Base-by-base conservation (phyloP, 2,329 filamentous ascomycete species). In the Botrytis pseudocinerea region DNA sequence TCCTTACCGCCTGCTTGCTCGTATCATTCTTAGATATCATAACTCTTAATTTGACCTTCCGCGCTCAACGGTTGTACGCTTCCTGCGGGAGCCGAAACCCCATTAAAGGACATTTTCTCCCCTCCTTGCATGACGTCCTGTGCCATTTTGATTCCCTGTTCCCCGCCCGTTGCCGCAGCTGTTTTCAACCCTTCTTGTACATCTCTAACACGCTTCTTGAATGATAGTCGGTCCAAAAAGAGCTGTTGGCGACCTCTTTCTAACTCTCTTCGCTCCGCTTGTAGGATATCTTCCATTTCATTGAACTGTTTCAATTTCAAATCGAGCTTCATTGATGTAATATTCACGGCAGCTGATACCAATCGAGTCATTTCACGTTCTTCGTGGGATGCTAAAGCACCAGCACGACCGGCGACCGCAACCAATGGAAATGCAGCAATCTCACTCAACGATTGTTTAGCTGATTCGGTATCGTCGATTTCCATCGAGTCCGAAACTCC, bases 281-380 rank as follows among this genome's bases (percentile, higher is more conserved):
- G 93, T 69, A 99, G 87, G 62, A 98, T 91, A 28, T 93, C 88
- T 83, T 99, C 96, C 88, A 99, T 95, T 82, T 99, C 96, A 79
- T 93, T 92, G 83, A 99, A 99, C 82, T 98, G 97, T 80, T 94
- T 91, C 74, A 99, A 87, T 84, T 99, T 99, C 78, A 98, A 86
- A 83, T 98, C 94, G 75, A 98, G 90, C 84, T 99, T 99, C 81
- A 97, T 92, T 48, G 98, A 86, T n/a, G 93, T 95, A 20, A 97
- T 87, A 81, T 99, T 99, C 70, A 97, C 93, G 0, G 94, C 94
- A 9, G 94, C 92, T 3, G 94, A 95, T 16, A 99, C 93, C 64
- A 98, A 89, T 25, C 94, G 92, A 32, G 95, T 97, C 89, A 98
- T 96, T 83, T 98, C 94, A 73, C 97, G 93, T 83, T 99, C 96